A percentile compares a stretch with the other conserved stretches of the same genome.
Conservation (phyloP, 192 early-diverging fungal species). For the Glomus cerebriforme region DNA sequence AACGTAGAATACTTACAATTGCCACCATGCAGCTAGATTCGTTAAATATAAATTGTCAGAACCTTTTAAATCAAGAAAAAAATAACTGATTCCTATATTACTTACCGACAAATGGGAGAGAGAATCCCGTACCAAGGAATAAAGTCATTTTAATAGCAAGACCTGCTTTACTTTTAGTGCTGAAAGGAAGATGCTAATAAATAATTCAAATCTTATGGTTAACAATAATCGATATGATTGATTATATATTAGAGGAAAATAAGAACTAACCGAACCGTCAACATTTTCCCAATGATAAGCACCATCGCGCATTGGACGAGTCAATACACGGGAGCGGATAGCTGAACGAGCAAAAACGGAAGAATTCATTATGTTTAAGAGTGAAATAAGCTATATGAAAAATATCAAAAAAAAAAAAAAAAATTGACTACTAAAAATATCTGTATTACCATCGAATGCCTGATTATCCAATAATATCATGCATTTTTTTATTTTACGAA, state of each 20-base stretch:
- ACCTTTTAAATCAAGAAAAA: background rate
- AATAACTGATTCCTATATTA: background rate
- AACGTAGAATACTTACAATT: conserved; percentile 23
- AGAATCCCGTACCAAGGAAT: conserved; percentile 57
- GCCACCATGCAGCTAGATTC: conserved; percentile 15
- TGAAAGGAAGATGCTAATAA: conserved; percentile 61
- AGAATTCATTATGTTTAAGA: conserved; percentile 1
- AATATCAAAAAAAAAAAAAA: too few relatives aligned
- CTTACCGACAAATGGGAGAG: conserved; percentile 54
- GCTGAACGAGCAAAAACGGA: conserved; percentile 41
- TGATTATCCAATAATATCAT: too few relatives aligned
- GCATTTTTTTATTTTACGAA: too few relatives aligned
- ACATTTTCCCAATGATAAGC: conserved; percentile 46
- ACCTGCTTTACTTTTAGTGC: conserved; percentile 58
- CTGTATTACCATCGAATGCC: too few relatives aligned
- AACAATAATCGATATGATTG: background rate
- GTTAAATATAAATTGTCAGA: background rate
- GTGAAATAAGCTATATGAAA: too few relatives aligned
- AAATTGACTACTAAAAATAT: too few relatives aligned
- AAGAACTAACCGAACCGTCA: conserved; percentile 33
- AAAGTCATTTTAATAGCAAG: conserved; percentile 54
- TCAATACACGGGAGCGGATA: conserved; percentile 41
- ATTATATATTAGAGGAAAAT: background rate
- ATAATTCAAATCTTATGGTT: background rate
- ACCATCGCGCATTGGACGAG: conserved; percentile 40